Base-by-base conservation (phyloP, 2,329 filamentous ascomycete genomes). In the Xylariaceae sp. region DNA sequence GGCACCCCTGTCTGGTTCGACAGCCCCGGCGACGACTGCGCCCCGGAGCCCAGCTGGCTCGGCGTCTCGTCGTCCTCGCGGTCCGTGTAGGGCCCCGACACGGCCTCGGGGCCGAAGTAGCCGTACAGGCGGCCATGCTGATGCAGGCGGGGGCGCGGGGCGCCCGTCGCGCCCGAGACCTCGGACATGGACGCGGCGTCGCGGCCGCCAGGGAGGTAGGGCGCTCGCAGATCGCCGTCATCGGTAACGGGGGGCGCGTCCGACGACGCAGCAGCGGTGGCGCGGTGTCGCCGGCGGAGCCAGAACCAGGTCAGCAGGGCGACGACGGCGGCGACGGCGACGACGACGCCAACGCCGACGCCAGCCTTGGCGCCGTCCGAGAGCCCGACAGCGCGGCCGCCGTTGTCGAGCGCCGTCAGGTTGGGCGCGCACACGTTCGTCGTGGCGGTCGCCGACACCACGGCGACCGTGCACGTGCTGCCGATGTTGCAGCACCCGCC, bases 341-440 rank as follows among this genome's bases (percentile, higher is more conserved):
- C 67, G 1, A 79, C 75, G 2, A 81, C 76, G 18, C 81, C 84
- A 0, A 81, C 74, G 5, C 79, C 82, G n/a, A 87, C 80, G 2
- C 84, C 84, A 0, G 80, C 82, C 63, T 80, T 83, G 2, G 81
- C 82, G 0, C 79, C 81, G 1, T 74, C 67, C 1, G 79, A 79
- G 5, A 84, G 66, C 2, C 52, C 55, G 21, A 43, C 50, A 21
- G 45, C 50, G 48, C 48, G 32, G 2, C 44, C 57, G 18, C 60
- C 49, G 4, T 61, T 57, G 5, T 55, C 49, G 44, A 62, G 51
- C 2, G 71, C 62, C 1, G 68, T 66, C 1, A 70, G 58, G 12
- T 73, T 64, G 2, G 70, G 60, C 12, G 66, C 70, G n/a, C 73
- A 68, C 2, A 68, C 68, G 2, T 73, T 71, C 2, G 71, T 67